Evolutionary conservation across 192 early-diverging fungal genomes (phyloP).

Genomic region (Lunasporangiospora selenospora): DNA sequence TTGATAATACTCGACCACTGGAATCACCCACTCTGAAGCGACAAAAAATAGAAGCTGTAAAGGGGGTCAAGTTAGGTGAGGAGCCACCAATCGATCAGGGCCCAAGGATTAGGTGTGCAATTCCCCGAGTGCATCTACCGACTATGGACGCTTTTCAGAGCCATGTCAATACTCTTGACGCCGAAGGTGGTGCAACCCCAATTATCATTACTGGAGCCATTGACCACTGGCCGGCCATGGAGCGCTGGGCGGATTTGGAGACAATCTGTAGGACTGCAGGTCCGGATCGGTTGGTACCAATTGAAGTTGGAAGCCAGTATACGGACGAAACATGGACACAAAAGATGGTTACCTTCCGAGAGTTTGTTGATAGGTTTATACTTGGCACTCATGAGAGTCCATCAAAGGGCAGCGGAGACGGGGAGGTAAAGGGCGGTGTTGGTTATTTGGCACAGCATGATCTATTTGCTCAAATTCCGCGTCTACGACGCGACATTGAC

Average conservation of each 20-base stretch:
- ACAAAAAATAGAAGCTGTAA: not conserved
- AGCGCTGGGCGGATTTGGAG: constrained; percentile 66
- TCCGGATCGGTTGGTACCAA: constrained; percentile 74
- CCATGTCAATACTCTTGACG: constrained; percentile 26
- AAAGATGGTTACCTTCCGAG: constrained; percentile 69
- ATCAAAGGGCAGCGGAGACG: not conserved
- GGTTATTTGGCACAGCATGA: constrained; percentile 91
- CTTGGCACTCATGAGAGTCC: not conserved
- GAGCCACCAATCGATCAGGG: not conserved
- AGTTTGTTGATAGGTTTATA: constrained; percentile 66
- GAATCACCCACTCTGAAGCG: constrained; percentile 14
- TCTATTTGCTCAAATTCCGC: constrained; percentile 78
- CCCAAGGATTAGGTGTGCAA: constrained; percentile 27
- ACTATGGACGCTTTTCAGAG: constrained; percentile 47
- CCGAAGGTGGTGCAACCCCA: constrained; percentile 30
- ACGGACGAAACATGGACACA: constrained; percentile 81
- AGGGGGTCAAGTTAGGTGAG: not conserved
- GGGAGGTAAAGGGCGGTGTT: not conserved
- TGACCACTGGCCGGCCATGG: constrained; percentile 72
- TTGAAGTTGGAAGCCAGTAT: constrained; percentile 84
- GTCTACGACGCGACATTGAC: constrained; percentile 68
- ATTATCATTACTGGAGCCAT: constrained; percentile 61
- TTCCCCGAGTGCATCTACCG: constrained; percentile 31
- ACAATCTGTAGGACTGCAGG: constrained; percentile 67
- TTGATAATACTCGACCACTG: too few relatives aligned